Base-by-base conservation (phyloP, 257 asterid genomes). In the Solanum chiquidenum region DNA sequence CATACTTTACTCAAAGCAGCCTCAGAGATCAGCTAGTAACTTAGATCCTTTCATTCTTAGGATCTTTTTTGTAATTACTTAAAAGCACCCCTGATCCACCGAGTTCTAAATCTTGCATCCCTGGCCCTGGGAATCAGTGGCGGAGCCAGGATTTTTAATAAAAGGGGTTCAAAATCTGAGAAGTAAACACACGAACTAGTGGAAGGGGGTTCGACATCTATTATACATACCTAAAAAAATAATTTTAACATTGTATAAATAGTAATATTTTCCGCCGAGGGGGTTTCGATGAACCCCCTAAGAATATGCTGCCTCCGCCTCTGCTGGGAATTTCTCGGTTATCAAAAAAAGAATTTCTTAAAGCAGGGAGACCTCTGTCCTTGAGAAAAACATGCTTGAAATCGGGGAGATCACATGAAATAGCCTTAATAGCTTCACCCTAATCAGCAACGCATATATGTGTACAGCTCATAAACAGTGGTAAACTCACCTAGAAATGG, bases 401-500 rank as follows among this genome's bases (percentile, higher is more conserved):
- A 2, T 42, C 9, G 12, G 16, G 7, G 21, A 42, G 42, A 27
- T 80, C 23, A 29, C 27, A 80, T 46, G 42, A 46, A 9, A 46
- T 46, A 80, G 85, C 16, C 84, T 9, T 14, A 27, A 27, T 27
- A 16, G 1, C 10, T 44, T 79, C 55, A 79, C 4, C 1, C 66
- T 27, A 8, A 79, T 79, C 64, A 79, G 84, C 68, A 46, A 80
- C 85, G 1, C 42, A 80, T 44, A 42, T 40, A 46, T 9, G 85
- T 3, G 0, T 5, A 46, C 29, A 80, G 18, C 69, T 80, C 64
- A 3, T 18, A 18, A 80, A 29, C 40, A 29, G 44, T 5, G 69
- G 90, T 76, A 92, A 83, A 73, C 90, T 92, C 90, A 95, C 99
- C 98, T 95, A 87, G 98, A 92, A 86, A 97, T 55, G 88, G 95